phyloP scores from a whole-genome alignment of 2,329 filamentous ascomycete species.

The Alternaria hordeiaustralica region DNA sequence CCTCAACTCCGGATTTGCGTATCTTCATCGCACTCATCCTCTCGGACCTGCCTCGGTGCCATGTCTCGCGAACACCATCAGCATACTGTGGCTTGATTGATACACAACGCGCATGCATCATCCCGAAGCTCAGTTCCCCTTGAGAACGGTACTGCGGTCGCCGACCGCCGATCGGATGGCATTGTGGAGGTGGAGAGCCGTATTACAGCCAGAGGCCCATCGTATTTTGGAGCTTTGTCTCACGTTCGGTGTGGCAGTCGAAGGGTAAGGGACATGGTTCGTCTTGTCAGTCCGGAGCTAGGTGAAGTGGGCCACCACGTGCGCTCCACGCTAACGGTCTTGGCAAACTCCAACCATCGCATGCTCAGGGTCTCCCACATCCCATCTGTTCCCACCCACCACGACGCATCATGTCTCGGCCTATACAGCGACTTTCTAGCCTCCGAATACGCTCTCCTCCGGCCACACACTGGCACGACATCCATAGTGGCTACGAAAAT shows the following conservation, averaged over 20 bases:
- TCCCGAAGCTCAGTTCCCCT: neutral
- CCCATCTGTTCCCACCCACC: neutral
- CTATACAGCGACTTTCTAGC: neutral
- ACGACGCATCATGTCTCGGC: neutral
- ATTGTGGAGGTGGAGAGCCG: neutral
- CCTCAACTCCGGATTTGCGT: neutral
- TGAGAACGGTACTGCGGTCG: neutral
- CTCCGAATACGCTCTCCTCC: neutral
- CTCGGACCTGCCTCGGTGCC: neutral
- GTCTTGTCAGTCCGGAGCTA: neutral
- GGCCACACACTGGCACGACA: neutral
- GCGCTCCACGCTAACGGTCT: neutral
- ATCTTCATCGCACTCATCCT: neutral
- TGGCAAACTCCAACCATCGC: neutral
- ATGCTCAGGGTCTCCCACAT: neutral
- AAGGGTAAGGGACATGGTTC: neutral
- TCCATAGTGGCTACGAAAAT: neutral
- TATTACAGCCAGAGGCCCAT: neutral
- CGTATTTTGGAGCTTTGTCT: neutral
- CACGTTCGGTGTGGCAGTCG: neutral
- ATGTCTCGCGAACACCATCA: neutral
- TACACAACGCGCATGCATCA: neutral
- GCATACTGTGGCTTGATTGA: neutral
- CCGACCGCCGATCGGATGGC: neutral
- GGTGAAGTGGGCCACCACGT: neutral